Evolutionary conservation across 371 early-diverging fungal species (phyloP), one percentile per base, ranked within the genome.

Genomic region (Saksenaea oblongispora): DNA sequence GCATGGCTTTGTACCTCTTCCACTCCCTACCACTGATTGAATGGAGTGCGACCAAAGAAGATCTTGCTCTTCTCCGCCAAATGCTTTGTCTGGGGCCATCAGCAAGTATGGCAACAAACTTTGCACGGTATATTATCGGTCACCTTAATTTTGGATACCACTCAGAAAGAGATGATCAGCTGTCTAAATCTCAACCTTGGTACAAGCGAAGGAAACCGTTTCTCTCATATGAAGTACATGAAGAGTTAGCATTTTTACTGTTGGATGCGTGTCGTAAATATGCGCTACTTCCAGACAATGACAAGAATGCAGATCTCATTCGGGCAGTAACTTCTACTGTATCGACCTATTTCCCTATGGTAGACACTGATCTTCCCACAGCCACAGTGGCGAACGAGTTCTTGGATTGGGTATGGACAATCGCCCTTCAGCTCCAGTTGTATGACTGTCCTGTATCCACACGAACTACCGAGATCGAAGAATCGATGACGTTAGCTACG

Each of bases 1-100:
- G 75, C 1, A 83, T 82, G 82, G 77, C 83, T 1, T 67, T 84
- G 7, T 85, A 83, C 51, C 59, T 87, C 8, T 87, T 87, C 64
- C 79, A 73, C 0, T 80, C 78, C 7, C 59, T 87, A 15, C 77
- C 77, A 1, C 36, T 87, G 10, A 60, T 71, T 7, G 63, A 74
- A 39, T 87, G 87, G 87, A 34, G 34, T 7, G 58, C 83, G 4
- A 59, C 75, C 9, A 62, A 57, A 11, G 72, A 72, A 3, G 87
- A 87, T 54, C 65, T 87, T 31, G 42, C 56, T 8, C 53, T 66
- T 0, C 59, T 87, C 13, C 80, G 75, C 34, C 60, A 74, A 27
- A 61, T 87, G 0, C 61, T 85, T 22, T 65, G 64, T 34, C 59
- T 71, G 7, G 55, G 70, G 2, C 67, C 68, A 13, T 63, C 67